These are phyloP conservation scores for Clarkia xantiana DNA, from an alignment of 345 rosid species.

Conservation along the genomic window DNA sequence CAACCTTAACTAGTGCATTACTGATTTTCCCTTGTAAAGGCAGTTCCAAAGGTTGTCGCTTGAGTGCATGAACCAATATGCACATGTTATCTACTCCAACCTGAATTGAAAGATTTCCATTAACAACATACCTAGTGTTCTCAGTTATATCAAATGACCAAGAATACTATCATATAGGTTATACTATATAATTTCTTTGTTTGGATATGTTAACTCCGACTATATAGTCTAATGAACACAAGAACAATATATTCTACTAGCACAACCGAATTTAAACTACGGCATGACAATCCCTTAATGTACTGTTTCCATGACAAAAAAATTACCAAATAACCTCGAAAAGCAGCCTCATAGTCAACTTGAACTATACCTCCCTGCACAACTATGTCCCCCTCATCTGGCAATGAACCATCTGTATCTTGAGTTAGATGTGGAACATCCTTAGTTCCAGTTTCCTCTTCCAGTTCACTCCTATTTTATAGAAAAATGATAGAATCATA, in stretches of 20 bases:
- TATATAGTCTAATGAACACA: too few species aligned
- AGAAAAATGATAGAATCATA: too few species aligned
- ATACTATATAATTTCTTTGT: too few species aligned
- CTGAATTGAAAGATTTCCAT: constrained; percentile 22
- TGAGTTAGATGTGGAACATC: constrained; percentile 29
- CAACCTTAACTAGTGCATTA: constrained; percentile 95
- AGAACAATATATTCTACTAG: too few species aligned
- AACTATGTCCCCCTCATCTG: constrained; percentile 21
- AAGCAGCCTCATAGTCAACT: constrained; percentile 58
- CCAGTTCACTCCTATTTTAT: constrained; percentile 29
- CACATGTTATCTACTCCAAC: constrained; percentile 99
- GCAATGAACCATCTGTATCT: constrained; percentile 19
- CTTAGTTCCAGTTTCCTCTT: constrained; percentile 23
- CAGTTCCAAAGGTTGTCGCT: constrained; percentile 71
- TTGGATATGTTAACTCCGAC: too few species aligned
- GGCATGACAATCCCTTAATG: too few species aligned
- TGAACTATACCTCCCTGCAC: constrained; percentile 14
- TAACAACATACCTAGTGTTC: too few species aligned
- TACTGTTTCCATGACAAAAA: not conserved
- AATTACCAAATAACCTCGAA: constrained; percentile 87
- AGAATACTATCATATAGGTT: too few species aligned
- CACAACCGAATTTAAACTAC: too few species aligned
- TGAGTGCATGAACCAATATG: constrained; percentile 88
- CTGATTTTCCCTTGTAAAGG: constrained; percentile 69
- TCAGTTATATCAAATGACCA: too few species aligned